Percentiles rank a stretch among this genome's conserved stretches.
phyloP scores from a whole-genome alignment of 106 monocot species.

The Chionographis japonica region DNA sequence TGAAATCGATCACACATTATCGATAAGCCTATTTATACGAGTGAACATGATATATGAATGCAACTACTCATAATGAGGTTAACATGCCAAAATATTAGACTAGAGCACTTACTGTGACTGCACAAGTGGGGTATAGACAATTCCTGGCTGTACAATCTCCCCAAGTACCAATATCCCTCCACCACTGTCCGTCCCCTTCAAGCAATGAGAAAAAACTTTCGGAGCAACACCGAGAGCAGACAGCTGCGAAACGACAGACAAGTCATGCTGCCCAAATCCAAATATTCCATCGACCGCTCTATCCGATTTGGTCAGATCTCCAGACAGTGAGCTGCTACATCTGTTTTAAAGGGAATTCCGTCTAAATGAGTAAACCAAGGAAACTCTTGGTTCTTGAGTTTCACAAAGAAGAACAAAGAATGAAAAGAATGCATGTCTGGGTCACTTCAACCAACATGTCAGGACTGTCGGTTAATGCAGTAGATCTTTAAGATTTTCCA shows the following conservation, averaged over 20 bases:
- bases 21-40: too few species aligned
- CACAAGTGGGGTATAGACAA: slow-evolving; percentile 93
- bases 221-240: slow-evolving; percentile 69
- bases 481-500: too few species aligned
- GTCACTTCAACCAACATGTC: too few species aligned
- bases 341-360: slow-evolving; percentile 36
- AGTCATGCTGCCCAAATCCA: slow-evolving; percentile 84
- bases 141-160: slow-evolving; percentile 76
- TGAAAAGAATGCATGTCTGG: too few species aligned
- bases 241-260: slow-evolving; percentile 89
- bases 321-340: slow-evolving; percentile 86
- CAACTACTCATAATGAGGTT: too few species aligned
- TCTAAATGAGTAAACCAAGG: not conserved
- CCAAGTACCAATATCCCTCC: slow-evolving; percentile 96
- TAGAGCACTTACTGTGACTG: slow-evolving; percentile 67
- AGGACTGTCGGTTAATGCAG: too few species aligned
- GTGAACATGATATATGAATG: too few species aligned
- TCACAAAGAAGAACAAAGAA: too few species aligned
- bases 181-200: slow-evolving; percentile 78
- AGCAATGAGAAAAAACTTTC: slow-evolving; percentile 91
- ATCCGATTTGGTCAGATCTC: slow-evolving; percentile 79
- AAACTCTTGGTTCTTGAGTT: not conserved
- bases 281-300: slow-evolving; percentile 96
- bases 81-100: not conserved
- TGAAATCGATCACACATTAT: too few species aligned